Conservation (phyloP, 768 basidiomycete genomes). For the Termitomyces sp. region DNA sequence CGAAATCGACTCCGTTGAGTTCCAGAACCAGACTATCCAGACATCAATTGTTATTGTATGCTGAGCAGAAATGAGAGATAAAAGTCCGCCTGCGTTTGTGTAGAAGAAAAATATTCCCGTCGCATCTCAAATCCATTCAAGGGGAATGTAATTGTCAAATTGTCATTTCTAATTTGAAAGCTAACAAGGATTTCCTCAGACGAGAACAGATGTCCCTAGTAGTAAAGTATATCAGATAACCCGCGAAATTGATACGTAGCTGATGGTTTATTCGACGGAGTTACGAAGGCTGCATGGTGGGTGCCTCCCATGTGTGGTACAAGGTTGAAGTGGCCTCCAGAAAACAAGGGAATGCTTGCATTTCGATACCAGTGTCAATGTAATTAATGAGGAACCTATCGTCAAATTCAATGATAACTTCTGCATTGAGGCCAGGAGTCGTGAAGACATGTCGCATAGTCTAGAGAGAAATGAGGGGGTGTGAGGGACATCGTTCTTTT, state of each 20-base stretch:
- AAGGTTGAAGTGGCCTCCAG: neutral
- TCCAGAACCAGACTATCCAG: neutral
- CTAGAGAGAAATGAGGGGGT: neutral
- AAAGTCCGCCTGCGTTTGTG: neutral
- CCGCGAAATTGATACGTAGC: neutral
- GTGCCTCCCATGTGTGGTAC: neutral
- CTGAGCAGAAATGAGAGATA: neutral
- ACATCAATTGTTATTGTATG: neutral
- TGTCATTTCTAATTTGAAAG: neutral
- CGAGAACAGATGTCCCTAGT: neutral
- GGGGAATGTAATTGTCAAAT: too few species aligned
- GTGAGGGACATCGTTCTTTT: neutral
- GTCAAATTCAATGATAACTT: neutral
- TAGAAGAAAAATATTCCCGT: neutral
- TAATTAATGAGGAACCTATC: neutral
- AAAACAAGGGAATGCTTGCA: neutral
- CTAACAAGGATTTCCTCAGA: neutral
- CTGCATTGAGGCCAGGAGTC: neutral
- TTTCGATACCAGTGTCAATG: neutral
- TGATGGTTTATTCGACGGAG: neutral
- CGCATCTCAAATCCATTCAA: neutral
- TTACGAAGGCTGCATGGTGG: too few species aligned
- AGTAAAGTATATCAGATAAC: neutral
- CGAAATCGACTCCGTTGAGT: neutral
- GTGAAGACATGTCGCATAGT: neutral